Evolutionary conservation across 768 basidiomycete species (phyloP), one percentile per base, ranked within the genome.

Genomic region (Thelephora aurantiotincta): DNA sequence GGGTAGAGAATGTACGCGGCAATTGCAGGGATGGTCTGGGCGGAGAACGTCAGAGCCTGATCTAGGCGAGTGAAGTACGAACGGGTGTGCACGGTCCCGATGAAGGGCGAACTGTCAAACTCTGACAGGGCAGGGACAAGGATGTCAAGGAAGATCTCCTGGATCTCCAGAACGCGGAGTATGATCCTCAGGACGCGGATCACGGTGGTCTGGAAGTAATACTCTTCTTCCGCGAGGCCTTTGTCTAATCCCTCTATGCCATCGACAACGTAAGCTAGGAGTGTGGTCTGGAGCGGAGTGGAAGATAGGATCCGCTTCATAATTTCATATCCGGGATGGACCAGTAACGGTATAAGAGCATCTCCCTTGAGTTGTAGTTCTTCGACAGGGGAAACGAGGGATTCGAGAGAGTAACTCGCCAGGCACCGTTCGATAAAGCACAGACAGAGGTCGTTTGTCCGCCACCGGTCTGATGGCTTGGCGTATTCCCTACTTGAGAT

Each of bases 251-350:
- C 80, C 51, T 79, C 78, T 18, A 85, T 67, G 0, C 88, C 90
- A 19, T 90, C 85, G 5, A 82, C 80, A 48, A 93, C 69, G 57
- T 92, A 87, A 0, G 80, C 76, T 44, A 94, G 68, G 36, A 97
- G 69, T 42, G 72, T 78, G 2, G 72, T 62, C 59, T 92, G 89
- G 3, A 97, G 69, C 0, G 76, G 68, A 0, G 82, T 77, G 43
- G 74, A 75, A 13, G 81, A 82, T 44, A 97, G 67, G 12, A 97
- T 56, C 3, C 88, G 78, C 38, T 81, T 76, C 64, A 92, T 76
- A 48, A 96, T 66, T 48, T 91, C 85, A 58, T 86, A 90, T 0
- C 92, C 94, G 2, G 94, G 91, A 57, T 96, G 90, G 2, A 75
- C 58, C 9, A 83, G 69, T 26, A 78, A 68, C 16, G 74, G 72